Conservation (phyloP, 306 rosid genomes). For the Cicer arietinum region DNA sequence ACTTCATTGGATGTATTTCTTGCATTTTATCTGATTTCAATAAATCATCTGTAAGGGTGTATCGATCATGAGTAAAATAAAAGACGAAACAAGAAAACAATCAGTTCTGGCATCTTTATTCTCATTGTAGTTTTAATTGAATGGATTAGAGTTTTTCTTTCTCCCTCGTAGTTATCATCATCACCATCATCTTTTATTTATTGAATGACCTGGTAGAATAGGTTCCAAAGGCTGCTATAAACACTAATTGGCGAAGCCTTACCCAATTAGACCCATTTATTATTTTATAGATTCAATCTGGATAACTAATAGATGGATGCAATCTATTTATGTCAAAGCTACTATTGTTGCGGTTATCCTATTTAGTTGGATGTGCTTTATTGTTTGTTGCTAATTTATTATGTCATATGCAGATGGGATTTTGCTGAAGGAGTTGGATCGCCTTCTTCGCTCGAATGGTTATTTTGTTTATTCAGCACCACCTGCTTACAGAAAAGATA, state of each 20-base stretch:
- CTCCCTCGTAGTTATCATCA: neutral
- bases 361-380: constrained; percentile 5
- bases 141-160: constrained; percentile 15
- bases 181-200: constrained; percentile 1
- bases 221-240: constrained; percentile 24
- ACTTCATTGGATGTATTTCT: constrained; percentile 11
- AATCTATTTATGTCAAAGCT: constrained; percentile 22
- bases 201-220: constrained; percentile 9
- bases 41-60: neutral
- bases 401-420: constrained; percentile 75
- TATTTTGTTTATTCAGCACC: constrained; percentile 95
- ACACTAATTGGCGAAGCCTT: neutral
- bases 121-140: constrained; percentile 7
- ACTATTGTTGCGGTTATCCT: constrained; percentile 1
- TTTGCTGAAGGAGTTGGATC: constrained; percentile 79
- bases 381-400: constrained; percentile 22
- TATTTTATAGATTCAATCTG: constrained; percentile 36
- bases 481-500: constrained; percentile 83
- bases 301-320: constrained; percentile 34
- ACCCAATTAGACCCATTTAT: constrained; percentile 15
- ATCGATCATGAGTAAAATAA: constrained; percentile 7
- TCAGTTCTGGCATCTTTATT: constrained; percentile 8
- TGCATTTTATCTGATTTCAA: constrained; percentile 1
- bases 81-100: constrained; percentile 7
- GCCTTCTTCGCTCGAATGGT: constrained; percentile 79